These are phyloP conservation scores for Solanum chacoense DNA, from an alignment of 305 asterid species.

Conservation along the genomic window DNA sequence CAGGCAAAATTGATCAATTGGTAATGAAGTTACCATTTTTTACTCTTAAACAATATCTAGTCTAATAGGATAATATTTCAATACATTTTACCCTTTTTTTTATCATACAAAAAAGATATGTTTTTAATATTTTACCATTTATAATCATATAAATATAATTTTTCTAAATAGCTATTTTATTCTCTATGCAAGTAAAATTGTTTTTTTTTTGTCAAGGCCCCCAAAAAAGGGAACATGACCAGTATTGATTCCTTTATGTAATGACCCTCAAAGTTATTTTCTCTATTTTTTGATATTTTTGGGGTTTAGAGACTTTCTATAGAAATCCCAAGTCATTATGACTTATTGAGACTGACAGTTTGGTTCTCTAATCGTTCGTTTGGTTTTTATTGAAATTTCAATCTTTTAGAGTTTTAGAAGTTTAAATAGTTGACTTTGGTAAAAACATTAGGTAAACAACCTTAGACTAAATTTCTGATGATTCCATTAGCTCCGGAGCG, in stretches of 20 bases:
- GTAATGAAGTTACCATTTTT: not conserved
- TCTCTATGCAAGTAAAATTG: not conserved
- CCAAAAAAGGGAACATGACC: not conserved
- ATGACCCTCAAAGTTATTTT: not conserved
- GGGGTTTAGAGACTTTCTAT: not conserved
- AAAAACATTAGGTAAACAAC: not conserved
- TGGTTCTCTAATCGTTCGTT: accelerated
- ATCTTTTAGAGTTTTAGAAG: not conserved
- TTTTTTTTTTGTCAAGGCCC: not conserved
- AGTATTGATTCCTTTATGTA: not conserved
- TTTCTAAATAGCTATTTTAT: not conserved
- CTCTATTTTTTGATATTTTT: not conserved
- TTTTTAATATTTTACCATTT: too few species aligned
- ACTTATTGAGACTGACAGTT: too few species aligned
- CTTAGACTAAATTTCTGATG: too few species aligned
- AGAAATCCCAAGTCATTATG: not conserved
- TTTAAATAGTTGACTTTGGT: not conserved
- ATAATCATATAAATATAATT: too few species aligned
- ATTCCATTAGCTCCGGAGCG: not conserved
- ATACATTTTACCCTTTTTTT: not conserved
- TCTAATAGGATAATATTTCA: not conserved
- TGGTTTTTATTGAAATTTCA: not conserved
- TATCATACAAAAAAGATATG: not conserved
- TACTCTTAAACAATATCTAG: not conserved
- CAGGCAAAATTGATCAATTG: not conserved